Conservation (phyloP, 202 grass and related monocot genomes). For the Setaria viridis region DNA sequence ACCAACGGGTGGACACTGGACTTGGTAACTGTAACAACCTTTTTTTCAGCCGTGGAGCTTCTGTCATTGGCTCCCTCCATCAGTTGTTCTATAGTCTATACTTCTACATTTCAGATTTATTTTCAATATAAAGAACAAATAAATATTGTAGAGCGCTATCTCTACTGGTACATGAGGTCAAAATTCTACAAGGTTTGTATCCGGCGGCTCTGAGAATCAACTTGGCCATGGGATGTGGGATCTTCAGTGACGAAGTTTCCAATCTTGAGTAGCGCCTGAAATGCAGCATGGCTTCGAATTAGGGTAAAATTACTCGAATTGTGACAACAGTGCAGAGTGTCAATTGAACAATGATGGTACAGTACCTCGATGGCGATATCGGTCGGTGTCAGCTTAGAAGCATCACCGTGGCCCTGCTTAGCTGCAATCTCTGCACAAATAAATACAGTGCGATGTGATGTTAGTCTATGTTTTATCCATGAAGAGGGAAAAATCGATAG, state of each 20-base stretch:
- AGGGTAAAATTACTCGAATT: not conserved
- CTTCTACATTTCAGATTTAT: not conserved
- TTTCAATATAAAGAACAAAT: constrained; percentile 44
- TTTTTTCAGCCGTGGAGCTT: not conserved
- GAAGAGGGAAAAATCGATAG: not conserved
- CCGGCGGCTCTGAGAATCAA: not conserved
- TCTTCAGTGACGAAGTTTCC: constrained; percentile 49
- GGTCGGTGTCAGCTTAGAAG: constrained; percentile 68
- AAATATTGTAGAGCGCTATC: not conserved
- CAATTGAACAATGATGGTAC: constrained; percentile 1
- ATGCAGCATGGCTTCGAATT: constrained; percentile 19
- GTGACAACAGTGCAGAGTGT: constrained; percentile 11
- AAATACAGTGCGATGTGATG: not conserved
- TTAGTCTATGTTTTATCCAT: constrained; percentile 29
- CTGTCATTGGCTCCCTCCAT: not conserved
- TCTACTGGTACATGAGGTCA: not conserved
- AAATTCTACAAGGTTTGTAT: constrained; percentile 33
- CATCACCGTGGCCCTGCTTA: constrained; percentile 83
- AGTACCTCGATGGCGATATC: constrained; percentile 82
- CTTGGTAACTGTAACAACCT: too few relatives aligned
- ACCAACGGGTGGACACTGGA: not conserved
- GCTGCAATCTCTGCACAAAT: constrained; percentile 66
- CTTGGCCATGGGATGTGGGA: not conserved
- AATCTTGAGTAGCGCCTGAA: constrained; percentile 74
- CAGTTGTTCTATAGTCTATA: not conserved